Percentiles rank a stretch among this genome's conserved stretches.
Conservation (phyloP, 2,329 filamentous ascomycete genomes). For the Westerdykella ornata region DNA sequence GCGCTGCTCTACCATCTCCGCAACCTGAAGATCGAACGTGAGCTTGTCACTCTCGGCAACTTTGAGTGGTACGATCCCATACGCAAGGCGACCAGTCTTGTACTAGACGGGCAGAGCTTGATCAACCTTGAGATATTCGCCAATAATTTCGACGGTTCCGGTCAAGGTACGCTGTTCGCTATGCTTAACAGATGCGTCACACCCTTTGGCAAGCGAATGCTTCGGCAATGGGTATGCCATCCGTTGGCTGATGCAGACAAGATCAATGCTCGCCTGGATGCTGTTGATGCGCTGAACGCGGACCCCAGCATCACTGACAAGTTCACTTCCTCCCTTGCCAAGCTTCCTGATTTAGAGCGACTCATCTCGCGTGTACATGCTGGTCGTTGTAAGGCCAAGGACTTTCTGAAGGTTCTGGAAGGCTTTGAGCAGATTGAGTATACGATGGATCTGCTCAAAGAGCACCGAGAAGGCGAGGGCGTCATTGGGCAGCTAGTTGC, state of each 20-base stretch:
- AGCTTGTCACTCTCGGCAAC: conserved; percentile 80
- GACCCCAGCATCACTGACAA: conserved; percentile 75
- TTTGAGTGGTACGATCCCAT: conserved; percentile 92
- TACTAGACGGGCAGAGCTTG: conserved; percentile 90
- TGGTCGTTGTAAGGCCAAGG: conserved; percentile 78
- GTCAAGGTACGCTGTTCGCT: conserved; percentile 80
- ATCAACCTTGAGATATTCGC: conserved; percentile 97
- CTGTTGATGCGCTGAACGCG: conserved; percentile 85
- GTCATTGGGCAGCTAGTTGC: conserved; percentile 77
- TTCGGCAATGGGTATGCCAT: conserved; percentile 96
- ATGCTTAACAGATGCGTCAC: conserved; percentile 92
- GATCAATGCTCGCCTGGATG: conserved; percentile 91
- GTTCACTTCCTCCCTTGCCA: conserved; percentile 80
- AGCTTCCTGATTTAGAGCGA: conserved; percentile 89
- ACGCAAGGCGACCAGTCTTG: conserved; percentile 77
- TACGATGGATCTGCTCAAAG: conserved; percentile 71
- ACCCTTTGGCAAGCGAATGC: conserved; percentile 91
- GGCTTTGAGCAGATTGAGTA: conserved; percentile 98
- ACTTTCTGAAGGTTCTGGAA: conserved; percentile 89
- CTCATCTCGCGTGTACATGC: conserved; percentile 93
- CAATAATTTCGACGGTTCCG: conserved; percentile 80
- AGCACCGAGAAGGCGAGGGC: conserved; percentile 69
- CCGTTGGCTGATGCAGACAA: conserved; percentile 77
- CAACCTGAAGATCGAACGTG: conserved; percentile 76
- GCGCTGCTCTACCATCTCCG: conserved; percentile 82